A percentile compares a stretch with the other conserved stretches of the same genome.
Conservation (phyloP, 2,329 filamentous ascomycete species). For the Rugonectria rugulosa region DNA sequence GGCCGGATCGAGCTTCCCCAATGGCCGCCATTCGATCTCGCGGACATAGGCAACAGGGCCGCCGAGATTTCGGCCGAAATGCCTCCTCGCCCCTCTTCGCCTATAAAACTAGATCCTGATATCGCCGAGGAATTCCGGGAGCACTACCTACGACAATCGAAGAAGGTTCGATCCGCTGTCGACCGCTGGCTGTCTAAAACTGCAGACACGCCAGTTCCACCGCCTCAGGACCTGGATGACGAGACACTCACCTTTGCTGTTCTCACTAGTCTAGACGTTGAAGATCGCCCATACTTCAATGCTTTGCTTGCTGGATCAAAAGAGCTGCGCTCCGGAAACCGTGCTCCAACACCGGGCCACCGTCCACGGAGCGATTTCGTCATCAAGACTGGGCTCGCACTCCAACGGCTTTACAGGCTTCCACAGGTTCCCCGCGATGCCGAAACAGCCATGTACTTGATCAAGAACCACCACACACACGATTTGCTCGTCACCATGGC, state of each 20-base stretch:
- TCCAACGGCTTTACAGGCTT: constrained; percentile 87
- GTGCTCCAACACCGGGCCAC: constrained; percentile 73
- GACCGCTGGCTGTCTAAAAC: constrained; percentile 89
- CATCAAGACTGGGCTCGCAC: constrained; percentile 75
- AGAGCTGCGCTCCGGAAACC: constrained; percentile 62
- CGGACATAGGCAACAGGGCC: constrained; percentile 66
- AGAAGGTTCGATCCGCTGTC: constrained; percentile 90
- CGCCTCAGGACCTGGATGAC: constrained; percentile 90
- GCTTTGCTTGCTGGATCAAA: constrained; percentile 72
- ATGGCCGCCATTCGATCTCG: constrained; percentile 88
- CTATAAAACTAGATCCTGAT: constrained; percentile 85
- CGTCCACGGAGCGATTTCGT: constrained; percentile 76
- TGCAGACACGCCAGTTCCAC: constrained; percentile 74
- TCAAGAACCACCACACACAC: constrained; percentile 83
- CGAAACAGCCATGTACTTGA: constrained; percentile 83
- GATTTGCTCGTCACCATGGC: constrained; percentile 86
- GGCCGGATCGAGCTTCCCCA: constrained; percentile 84
- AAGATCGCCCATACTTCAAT: constrained; percentile 83
- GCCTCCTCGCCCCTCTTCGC: constrained; percentile 64
- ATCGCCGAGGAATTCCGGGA: constrained; percentile 93
- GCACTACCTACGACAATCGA: constrained; percentile 89
- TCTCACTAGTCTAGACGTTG: constrained; percentile 80
- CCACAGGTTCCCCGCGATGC: constrained; percentile 78
- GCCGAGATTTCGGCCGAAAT: constrained; percentile 68
- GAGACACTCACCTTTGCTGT: constrained; percentile 95